Evolutionary conservation across 805 yeast species (phyloP).

Genomic region (Priceomyces castillae): DNA sequence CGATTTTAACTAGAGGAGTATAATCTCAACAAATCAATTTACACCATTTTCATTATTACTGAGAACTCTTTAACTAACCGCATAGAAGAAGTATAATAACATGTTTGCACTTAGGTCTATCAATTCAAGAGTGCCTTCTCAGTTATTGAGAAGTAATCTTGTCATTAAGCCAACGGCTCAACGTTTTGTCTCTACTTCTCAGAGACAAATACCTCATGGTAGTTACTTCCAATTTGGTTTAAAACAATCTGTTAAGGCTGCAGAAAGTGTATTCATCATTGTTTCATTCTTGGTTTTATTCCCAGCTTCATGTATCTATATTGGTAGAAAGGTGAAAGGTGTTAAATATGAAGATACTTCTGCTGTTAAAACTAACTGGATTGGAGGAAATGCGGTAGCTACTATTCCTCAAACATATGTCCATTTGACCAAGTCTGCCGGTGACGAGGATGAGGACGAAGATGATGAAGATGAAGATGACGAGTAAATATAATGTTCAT

Average conservation of each 20-base stretch:
- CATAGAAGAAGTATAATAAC: neutral
- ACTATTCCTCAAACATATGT: slow-evolving; percentile 11
- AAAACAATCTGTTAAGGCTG: slow-evolving; percentile 10
- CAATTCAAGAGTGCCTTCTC: slow-evolving; percentile 4
- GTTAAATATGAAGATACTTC: slow-evolving; percentile 12
- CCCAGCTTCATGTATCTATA: slow-evolving; percentile 10
- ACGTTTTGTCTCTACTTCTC: slow-evolving; percentile 1
- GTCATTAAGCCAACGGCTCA: neutral
- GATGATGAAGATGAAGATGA: slow-evolving; percentile 6
- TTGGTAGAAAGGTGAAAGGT: slow-evolving; percentile 7
- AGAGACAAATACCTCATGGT: slow-evolving; percentile 11
- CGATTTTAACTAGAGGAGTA: neutral
- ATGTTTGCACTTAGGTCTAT: slow-evolving; percentile 3
- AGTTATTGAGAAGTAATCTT: neutral
- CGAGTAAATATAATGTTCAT: neutral
- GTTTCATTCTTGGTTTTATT: slow-evolving; percentile 10
- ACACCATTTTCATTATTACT: neutral
- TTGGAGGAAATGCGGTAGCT: slow-evolving; percentile 10
- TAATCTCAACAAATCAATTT: neutral
- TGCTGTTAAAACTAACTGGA: slow-evolving; percentile 7
- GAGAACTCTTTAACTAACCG: neutral
- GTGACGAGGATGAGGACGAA: slow-evolving; percentile 6
- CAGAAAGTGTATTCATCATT: slow-evolving; percentile 6
- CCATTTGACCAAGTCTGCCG: slow-evolving; percentile 8
- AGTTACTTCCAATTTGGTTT: slow-evolving; percentile 5